Evolutionary conservation across 495 filamentous ascomycete genomes (phyloP).

Genomic region (Aspergillus wentii): DNA sequence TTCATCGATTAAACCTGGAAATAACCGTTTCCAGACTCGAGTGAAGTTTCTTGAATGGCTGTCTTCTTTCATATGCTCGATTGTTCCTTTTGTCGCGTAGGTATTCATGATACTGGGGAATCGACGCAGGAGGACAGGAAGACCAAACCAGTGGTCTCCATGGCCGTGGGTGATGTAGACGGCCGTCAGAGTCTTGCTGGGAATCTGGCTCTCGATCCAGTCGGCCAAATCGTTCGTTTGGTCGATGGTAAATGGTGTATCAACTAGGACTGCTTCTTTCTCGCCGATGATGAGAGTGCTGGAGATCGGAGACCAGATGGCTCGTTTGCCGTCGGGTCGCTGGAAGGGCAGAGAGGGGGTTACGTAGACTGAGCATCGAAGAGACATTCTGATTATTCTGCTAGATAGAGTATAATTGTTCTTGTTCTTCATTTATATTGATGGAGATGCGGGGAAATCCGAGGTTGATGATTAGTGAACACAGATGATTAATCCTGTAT

Average conservation of each 20-base stretch:
- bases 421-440: too few species aligned
- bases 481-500: too few species aligned
- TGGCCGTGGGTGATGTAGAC: constrained; percentile 43
- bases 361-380: background rate
- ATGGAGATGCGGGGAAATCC: too few species aligned
- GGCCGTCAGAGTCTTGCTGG: constrained; percentile 19
- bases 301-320: constrained; percentile 22
- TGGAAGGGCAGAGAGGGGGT: background rate
- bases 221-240: constrained; percentile 12
- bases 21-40: constrained; percentile 12
- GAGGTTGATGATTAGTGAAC: too few species aligned
- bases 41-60: constrained; percentile 2
- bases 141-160: constrained; percentile 36
- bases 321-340: background rate
- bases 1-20: constrained; percentile 14
- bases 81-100: constrained; percentile 18
- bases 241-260: constrained; percentile 17
- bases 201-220: constrained; percentile 21
- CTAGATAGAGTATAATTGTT: too few species aligned
- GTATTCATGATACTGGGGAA: constrained; percentile 24
- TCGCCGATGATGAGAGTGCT: constrained; percentile 13
- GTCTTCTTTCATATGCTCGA: constrained; percentile 28
- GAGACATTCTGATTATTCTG: background rate
- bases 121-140: constrained; percentile 14
- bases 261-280: constrained; percentile 23